Percentiles rank a stretch among this genome's conserved stretches.
Evolutionary conservation across 306 rosid genomes (phyloP).

Genomic region (Nissolia schottii): DNA sequence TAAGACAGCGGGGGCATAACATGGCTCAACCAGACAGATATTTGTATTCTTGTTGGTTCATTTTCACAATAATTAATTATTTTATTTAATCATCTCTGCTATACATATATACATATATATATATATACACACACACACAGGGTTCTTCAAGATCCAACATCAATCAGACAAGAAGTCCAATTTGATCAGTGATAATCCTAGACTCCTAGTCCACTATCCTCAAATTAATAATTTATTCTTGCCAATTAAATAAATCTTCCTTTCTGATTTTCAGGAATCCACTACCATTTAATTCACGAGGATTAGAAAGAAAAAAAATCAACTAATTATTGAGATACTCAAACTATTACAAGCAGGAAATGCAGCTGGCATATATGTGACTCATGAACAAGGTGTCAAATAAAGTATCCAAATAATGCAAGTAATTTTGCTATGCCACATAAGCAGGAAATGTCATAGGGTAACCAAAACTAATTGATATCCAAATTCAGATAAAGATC

Average conservation of each 20-base stretch:
- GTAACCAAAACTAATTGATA: constrained; percentile 12
- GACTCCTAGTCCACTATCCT: constrained; percentile 22
- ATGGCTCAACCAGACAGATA: constrained; percentile 31
- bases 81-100: constrained; percentile 13
- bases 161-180: constrained; percentile 21
- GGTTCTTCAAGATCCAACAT: constrained; percentile 36
- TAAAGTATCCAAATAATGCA: constrained; percentile 14
- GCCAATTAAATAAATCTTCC: background rate
- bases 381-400: constrained; percentile 13
- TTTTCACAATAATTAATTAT: constrained; percentile 9
- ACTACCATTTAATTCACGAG: background rate
- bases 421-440: background rate
- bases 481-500: constrained; percentile 10
- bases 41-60: constrained; percentile 14
- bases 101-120: too few species aligned
- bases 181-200: constrained; percentile 32
- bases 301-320: background rate
- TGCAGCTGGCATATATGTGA: constrained; percentile 11
- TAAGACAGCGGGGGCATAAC: constrained; percentile 16
- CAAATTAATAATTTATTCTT: constrained; percentile 17
- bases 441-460: constrained; percentile 15
- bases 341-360: constrained; percentile 7
- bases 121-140: too few species aligned
- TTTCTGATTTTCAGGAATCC: constrained; percentile 20
- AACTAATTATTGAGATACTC: constrained; percentile 15